Base-by-base conservation (phyloP, 2,329 filamentous ascomycete genomes). In the Clonostachys rosea region DNA sequence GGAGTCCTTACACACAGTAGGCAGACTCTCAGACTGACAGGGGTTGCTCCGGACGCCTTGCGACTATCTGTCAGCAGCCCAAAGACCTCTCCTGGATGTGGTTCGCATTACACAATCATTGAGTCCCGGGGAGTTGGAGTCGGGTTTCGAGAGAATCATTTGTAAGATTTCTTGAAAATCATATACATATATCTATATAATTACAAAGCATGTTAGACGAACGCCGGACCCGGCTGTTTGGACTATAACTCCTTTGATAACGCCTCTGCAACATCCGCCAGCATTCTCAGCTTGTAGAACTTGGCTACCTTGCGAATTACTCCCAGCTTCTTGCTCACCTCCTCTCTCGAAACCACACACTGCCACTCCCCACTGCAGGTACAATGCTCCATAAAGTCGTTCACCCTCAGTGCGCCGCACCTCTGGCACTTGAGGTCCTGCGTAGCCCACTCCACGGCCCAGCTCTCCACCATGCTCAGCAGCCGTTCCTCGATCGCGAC, bases 331-430 rank as follows among this genome's bases (percentile, higher is more conserved):
- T 74, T 80, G 59, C 79, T 67, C 24, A 92, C 70, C 30, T 87
- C 87, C 33, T 78, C 81, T 53, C 78, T 75, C 55, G 84, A 79
- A 50, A 91, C 75, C 17, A 83, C 89, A 54, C 82, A 82, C 16
- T 76, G 78, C 94, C 94, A 99, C 49, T 80, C 79, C 5, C 94
- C 94, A 51, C 89, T 89, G 72, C 94, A 99, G 11, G 85, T 87
- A 67, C 95, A 99, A 66, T 97, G 91, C 65, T 96, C 92, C 84
- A 94, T 91, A 58, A 97, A 95, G 59, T 96, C 92, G 63, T 96
- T 97, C 39, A 89, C 76, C 60, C 90, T 75, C 37, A 96, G 67
- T 56, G 89, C 89, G 34, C 78, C 81, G 63, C 84, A 87, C 49
- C 78, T 75, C 33, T 59, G 62, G 55, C 94, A 99, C 67, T 90